Percentiles rank a stretch among this genome's conserved stretches.
Conservation (phyloP, 2,329 filamentous ascomycete genomes). For the Claviceps capensis region DNA sequence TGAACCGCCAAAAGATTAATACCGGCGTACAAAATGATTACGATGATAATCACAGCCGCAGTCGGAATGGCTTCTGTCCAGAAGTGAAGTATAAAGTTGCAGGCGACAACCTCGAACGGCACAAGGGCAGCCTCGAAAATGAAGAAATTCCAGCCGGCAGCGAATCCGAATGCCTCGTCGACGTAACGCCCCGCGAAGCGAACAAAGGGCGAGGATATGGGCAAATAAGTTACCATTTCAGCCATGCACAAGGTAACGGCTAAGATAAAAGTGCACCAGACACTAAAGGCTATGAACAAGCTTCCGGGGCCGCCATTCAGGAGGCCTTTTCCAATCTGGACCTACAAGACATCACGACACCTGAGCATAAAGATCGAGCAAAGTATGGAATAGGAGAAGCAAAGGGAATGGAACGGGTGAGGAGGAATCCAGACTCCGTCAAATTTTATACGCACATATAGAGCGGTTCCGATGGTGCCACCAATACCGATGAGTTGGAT, state of each 20-base stretch:
- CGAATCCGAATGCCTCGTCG: constrained; percentile 61
- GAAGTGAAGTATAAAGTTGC: constrained; percentile 47
- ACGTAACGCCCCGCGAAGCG: constrained; percentile 64
- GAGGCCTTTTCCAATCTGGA: constrained; percentile 43
- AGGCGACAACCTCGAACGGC: constrained; percentile 54
- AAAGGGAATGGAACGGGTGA: not conserved
- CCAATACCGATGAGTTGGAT: constrained; percentile 50
- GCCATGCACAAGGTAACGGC: constrained; percentile 49
- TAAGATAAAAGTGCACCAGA: constrained; percentile 49
- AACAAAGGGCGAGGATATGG: constrained; percentile 67
- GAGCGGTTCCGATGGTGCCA: constrained; percentile 48
- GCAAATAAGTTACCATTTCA: constrained; percentile 66
- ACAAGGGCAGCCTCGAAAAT: constrained; percentile 54
- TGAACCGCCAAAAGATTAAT: constrained; percentile 63
- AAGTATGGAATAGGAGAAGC: not conserved
- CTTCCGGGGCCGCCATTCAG: constrained; percentile 45
- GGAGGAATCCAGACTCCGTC: not conserved
- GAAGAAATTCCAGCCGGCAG: constrained; percentile 63
- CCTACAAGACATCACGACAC: constrained; percentile 16
- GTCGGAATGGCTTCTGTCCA: constrained; percentile 48
- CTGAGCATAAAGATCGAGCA: constrained; percentile 9
- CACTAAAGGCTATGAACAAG: constrained; percentile 43
- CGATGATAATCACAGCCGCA: constrained; percentile 46
- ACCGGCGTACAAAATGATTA: constrained; percentile 28
- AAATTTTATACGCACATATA: constrained; percentile 30